Evolutionary conservation across 805 yeast species (phyloP).

Genomic region (Kodamaea jinghongensis): DNA sequence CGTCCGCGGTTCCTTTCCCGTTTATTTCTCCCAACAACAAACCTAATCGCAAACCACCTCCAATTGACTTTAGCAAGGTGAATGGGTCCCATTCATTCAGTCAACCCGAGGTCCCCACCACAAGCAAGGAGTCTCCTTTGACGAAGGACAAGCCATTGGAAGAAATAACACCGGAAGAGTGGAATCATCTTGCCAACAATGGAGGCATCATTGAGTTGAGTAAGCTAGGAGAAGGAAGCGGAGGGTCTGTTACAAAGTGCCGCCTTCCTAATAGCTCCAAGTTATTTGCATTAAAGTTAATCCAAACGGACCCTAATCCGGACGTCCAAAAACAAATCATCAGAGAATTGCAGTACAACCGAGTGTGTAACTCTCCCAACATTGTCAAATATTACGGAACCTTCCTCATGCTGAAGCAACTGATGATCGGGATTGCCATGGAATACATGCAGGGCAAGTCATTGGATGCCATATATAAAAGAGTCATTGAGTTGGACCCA

Average conservation of each 20-base stretch:
- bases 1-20: conserved; percentile 2
- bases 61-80: conserved; percentile 38
- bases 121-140: background rate
- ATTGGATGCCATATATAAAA: conserved; percentile 84
- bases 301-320: conserved; percentile 75
- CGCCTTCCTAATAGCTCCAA: conserved; percentile 48
- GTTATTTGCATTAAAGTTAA: conserved; percentile 80
- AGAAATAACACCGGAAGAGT: conserved; percentile 67
- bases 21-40: conserved; percentile 1
- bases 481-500: conserved; percentile 55
- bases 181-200: conserved; percentile 61
- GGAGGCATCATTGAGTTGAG: conserved; percentile 67
- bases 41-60: conserved; percentile 38
- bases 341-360: conserved; percentile 86
- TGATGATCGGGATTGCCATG: conserved; percentile 91
- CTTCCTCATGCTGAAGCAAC: conserved; percentile 69
- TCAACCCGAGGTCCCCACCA: conserved; percentile 1
- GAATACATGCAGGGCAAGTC: conserved; percentile 95
- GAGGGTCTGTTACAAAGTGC: conserved; percentile 88
- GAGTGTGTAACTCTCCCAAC: conserved; percentile 74
- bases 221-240: conserved; percentile 88
- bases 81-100: conserved; percentile 1
- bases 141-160: conserved; percentile 28
- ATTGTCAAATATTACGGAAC: conserved; percentile 94
- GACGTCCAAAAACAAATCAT: conserved; percentile 87